Conservation (phyloP, 2,329 filamentous ascomycete species). For the Cercospora nicotianae region DNA sequence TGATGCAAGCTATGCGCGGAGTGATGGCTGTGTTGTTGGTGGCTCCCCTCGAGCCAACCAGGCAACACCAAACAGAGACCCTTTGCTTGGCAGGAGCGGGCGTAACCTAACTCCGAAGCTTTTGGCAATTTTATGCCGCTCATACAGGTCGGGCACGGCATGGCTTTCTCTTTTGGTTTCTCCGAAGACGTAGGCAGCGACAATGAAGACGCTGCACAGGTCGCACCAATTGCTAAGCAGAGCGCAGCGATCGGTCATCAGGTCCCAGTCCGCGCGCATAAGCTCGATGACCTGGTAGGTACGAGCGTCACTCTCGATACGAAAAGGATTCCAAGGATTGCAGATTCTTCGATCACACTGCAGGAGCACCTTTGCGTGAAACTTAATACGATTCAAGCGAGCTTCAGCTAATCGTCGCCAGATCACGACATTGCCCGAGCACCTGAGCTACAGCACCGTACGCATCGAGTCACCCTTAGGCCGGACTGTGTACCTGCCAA, state of each 20-base stretch:
- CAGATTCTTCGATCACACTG: background rate
- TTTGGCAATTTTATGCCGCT: background rate
- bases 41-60: background rate
- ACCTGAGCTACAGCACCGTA: slow-evolving; percentile 68
- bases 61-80: background rate
- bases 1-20: slow-evolving; percentile 1
- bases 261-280: slow-evolving; percentile 38
- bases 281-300: slow-evolving; percentile 52
- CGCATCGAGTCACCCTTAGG: slow-evolving; percentile 61
- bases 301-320: slow-evolving; percentile 1
- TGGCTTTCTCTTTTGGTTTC: slow-evolving; percentile 59
- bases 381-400: background rate
- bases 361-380: background rate
- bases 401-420: slow-evolving; percentile 31
- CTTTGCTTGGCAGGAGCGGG: background rate
- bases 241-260: background rate
- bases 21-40: background rate
- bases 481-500: slow-evolving; percentile 58
- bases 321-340: background rate
- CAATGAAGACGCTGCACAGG: slow-evolving; percentile 29
- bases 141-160: slow-evolving; percentile 15
- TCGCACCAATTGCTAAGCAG: slow-evolving; percentile 9
- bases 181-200: slow-evolving; percentile 59
- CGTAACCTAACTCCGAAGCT: background rate
- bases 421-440: slow-evolving; percentile 65